Evolutionary conservation across 345 rosid genomes (phyloP).

Genomic region (Syzygium aqueum): DNA sequence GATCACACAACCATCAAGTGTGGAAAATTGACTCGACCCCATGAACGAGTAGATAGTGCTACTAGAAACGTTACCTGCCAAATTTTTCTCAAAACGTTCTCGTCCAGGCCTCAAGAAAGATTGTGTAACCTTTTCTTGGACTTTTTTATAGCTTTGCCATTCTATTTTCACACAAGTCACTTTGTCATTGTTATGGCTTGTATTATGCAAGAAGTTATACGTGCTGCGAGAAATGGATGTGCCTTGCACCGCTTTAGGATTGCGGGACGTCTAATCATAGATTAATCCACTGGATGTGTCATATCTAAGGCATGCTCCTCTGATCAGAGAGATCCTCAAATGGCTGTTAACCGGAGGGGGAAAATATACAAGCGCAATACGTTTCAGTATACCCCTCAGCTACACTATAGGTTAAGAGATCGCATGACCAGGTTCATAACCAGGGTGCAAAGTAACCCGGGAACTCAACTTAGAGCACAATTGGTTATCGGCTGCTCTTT

Average conservation of each 20-base stretch:
- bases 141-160: background rate
- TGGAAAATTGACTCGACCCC: background rate
- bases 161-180: background rate
- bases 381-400: background rate
- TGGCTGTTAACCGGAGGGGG: background rate
- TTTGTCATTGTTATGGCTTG: background rate
- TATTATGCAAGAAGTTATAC: background rate
- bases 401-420: background rate
- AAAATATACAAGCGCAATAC: background rate
- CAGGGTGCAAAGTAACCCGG: background rate
- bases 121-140: background rate
- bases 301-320: background rate
- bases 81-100: background rate
- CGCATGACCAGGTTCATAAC: background rate
- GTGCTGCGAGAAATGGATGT: background rate
- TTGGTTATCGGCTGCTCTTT: background rate
- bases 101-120: background rate
- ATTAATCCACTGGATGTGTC: background rate
- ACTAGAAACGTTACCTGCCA: background rate
- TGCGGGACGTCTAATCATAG: background rate
- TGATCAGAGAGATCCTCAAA: background rate
- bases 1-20: background rate
- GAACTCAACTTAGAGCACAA: background rate
- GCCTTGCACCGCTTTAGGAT: background rate
- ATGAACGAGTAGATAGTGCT: background rate